A percentile compares a stretch with the other conserved stretches of the same genome.
These are phyloP conservation scores for Aspergillus bombycis DNA, from an alignment of 2,329 filamentous ascomycete genomes.

Conservation along the genomic window DNA sequence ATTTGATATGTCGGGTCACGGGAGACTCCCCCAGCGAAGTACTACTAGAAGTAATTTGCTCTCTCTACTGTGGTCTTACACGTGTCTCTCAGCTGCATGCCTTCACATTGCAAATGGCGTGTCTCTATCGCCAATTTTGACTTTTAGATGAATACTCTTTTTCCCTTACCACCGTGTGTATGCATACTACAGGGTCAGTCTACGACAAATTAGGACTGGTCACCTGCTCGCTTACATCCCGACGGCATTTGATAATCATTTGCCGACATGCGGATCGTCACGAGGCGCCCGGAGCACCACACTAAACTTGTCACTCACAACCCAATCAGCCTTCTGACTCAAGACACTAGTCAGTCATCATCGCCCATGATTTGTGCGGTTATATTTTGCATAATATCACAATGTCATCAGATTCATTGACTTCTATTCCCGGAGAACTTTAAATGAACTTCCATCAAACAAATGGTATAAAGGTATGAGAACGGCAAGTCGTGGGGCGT, in stretches of 20 bases:
- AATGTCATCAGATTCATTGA: conserved; percentile 6
- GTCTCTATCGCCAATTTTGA: not conserved
- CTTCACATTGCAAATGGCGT: not conserved
- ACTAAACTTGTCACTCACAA: not conserved
- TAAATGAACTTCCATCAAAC: conserved; percentile 1
- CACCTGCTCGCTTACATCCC: not conserved
- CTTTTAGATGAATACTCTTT: not conserved
- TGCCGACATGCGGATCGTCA: conserved; percentile 2
- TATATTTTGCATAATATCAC: not conserved
- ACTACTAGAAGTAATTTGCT: no score
- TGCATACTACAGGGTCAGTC: not conserved
- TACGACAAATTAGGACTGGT: not conserved
- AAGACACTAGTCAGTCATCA: not conserved
- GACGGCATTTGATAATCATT: conserved; percentile 4
- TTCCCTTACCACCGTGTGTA: not conserved
- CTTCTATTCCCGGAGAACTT: conserved; percentile 1
- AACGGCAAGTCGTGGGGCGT: not conserved
- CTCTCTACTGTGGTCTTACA: not conserved
- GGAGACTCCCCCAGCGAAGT: not conserved
- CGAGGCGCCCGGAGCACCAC: not conserved
- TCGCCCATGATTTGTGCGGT: not conserved
- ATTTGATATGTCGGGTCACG: no score
- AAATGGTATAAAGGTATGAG: conserved; percentile 2
- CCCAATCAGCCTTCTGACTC: not conserved
- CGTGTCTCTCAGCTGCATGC: not conserved